phyloP scores from a whole-genome alignment of 2,329 filamentous ascomycete genomes.

The Cyphellophora attinorum region DNA sequence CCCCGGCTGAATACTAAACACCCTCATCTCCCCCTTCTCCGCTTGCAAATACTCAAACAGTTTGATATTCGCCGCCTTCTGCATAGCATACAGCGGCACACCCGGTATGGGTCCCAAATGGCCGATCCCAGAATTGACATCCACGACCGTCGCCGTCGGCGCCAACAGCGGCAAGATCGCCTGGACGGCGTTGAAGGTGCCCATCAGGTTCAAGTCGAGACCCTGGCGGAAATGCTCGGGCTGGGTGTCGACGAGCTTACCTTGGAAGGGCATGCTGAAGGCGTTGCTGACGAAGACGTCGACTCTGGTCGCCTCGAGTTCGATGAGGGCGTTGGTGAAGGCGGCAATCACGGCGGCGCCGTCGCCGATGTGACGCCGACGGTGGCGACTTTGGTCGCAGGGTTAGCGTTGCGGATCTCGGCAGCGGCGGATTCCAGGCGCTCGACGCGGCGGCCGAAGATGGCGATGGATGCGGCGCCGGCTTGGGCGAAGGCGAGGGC shows the following conservation, averaged over 20 bases:
- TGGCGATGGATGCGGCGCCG: constrained; percentile 41
- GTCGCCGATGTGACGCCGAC: constrained; percentile 3
- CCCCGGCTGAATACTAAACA: constrained; percentile 37
- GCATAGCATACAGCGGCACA: constrained; percentile 25
- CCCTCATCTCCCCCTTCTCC: constrained; percentile 30
- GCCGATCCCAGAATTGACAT: constrained; percentile 4
- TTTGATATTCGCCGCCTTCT: constrained; percentile 32
- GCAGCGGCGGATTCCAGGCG: constrained; percentile 6
- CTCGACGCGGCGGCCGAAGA: constrained; percentile 36
- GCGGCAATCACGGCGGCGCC: constrained; percentile 4
- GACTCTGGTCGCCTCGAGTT: constrained; percentile 1
- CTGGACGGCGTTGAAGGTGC: constrained; percentile 7
- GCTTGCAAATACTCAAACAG: constrained; percentile 31
- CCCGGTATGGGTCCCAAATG: constrained; percentile 2
- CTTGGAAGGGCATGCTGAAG: constrained; percentile 3
- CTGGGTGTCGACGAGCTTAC: constrained; percentile 3
- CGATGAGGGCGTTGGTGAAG: constrained; percentile 4
- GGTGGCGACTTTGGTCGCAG: constrained; percentile 1
- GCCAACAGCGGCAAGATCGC: constrained; percentile 5
- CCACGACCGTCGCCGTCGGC: constrained; percentile 4
- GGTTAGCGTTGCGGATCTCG: constrained; percentile 9
- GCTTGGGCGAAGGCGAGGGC: constrained; percentile 48
- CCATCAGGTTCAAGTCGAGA: constrained; percentile 7
- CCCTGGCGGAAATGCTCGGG: constrained; percentile 5
- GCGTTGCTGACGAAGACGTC: constrained; percentile 9